Evolutionary conservation across 768 basidiomycete species (phyloP).

Genomic region (Cubamyces lactineus): DNA sequence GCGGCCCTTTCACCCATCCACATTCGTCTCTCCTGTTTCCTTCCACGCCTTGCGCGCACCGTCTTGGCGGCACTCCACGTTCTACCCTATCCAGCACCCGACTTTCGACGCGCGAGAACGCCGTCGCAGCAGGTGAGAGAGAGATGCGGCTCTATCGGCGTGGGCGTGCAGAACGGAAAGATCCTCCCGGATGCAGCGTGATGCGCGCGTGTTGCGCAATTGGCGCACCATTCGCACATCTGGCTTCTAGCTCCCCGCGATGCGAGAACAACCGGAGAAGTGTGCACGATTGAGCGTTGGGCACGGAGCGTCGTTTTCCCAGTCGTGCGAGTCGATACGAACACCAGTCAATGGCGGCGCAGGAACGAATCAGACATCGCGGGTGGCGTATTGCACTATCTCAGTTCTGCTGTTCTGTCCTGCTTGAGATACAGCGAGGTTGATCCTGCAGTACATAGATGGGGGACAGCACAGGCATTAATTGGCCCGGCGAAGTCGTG

Average conservation of each 20-base stretch:
- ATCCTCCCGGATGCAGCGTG: background rate
- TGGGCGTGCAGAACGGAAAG: too few species aligned
- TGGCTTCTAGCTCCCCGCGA: constrained; percentile 10
- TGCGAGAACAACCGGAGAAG: background rate
- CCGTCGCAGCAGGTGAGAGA: background rate
- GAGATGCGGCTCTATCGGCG: too few species aligned
- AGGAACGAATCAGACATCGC: background rate
- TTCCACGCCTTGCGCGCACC: background rate
- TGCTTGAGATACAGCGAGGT: too few species aligned
- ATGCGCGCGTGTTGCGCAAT: constrained; percentile 5
- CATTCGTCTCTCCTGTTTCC: background rate
- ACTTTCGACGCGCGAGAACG: background rate
- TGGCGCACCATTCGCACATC: background rate
- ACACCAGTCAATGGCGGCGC: background rate
- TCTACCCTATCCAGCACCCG: background rate
- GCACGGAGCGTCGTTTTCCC: background rate
- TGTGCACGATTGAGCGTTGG: background rate
- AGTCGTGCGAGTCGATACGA: background rate
- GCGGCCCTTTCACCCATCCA: background rate
- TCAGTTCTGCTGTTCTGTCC: too few species aligned
- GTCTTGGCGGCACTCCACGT: background rate
- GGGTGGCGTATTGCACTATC: background rate
- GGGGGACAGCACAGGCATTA: too few species aligned
- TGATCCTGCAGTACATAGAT: too few species aligned
- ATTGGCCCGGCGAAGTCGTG: too few species aligned